Conservation (phyloP, 345 rosid species). For the Gynandropsis gynandra region DNA sequence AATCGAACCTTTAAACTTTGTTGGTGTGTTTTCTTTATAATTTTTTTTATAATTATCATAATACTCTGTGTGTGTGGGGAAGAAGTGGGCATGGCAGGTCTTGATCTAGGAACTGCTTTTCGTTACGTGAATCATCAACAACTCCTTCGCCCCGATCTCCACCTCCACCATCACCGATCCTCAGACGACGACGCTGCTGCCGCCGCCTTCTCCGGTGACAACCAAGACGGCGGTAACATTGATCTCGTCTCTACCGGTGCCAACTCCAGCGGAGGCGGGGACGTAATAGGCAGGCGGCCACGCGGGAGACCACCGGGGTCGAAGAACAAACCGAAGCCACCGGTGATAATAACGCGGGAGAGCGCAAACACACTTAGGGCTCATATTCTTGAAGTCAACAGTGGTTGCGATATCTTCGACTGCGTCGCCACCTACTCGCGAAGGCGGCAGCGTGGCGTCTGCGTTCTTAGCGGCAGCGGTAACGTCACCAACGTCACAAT, state of each 20-base stretch:
- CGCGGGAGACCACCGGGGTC: slow-evolving; percentile 97
- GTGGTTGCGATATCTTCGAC: slow-evolving; percentile 87
- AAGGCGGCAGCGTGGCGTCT: slow-evolving; percentile 83
- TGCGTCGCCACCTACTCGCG: slow-evolving; percentile 84
- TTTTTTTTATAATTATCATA: slow-evolving; percentile 19
- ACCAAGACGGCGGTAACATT: slow-evolving; percentile 28
- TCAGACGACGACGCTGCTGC: slow-evolving; percentile 32
- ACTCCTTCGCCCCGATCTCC: slow-evolving; percentile 43
- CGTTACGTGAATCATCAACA: slow-evolving; percentile 35
- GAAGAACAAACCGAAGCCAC: slow-evolving; percentile 88
- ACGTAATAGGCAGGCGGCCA: slow-evolving; percentile 51
- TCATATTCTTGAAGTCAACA: slow-evolving; percentile 91
- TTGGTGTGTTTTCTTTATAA: slow-evolving; percentile 19
- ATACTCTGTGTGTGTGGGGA: slow-evolving; percentile 21
- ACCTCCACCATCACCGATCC: slow-evolving; percentile 35
- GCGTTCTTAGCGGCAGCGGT: slow-evolving; percentile 85
- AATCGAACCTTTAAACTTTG: background rate
- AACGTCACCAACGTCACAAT: slow-evolving; percentile 87
- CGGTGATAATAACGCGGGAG: slow-evolving; percentile 87
- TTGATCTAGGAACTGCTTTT: slow-evolving; percentile 46
- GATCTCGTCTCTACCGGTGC: slow-evolving; percentile 49
- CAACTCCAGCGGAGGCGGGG: slow-evolving; percentile 33
- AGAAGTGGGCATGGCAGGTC: slow-evolving; percentile 44
- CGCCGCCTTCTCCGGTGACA: slow-evolving; percentile 33
- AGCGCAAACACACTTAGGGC: slow-evolving; percentile 96